A percentile compares a stretch with the other conserved stretches of the same genome.
These are phyloP conservation scores for Dicorynia guianensis DNA, from an alignment of 306 rosid species.

Conservation along the genomic window DNA sequence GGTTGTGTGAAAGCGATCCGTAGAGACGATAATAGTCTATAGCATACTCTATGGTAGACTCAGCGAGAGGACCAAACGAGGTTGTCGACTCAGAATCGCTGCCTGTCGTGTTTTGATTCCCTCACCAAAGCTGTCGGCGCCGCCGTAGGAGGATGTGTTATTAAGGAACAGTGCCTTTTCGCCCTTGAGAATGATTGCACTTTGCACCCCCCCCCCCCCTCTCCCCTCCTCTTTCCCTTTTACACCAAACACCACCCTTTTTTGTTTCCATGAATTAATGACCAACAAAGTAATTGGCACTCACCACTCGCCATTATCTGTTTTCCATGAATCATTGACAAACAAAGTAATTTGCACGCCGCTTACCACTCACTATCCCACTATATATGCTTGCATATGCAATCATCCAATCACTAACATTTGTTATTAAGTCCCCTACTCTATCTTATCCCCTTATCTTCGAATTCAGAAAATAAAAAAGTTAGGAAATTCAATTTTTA, in stretches of 20 bases:
- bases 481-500: too few species aligned
- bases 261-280: constrained; percentile 7
- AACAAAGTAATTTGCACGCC: neutral
- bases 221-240: constrained; percentile 22
- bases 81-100: constrained; percentile 33
- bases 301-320: neutral
- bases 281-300: neutral
- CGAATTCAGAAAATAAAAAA: too few species aligned
- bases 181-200: constrained; percentile 43
- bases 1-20: neutral
- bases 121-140: constrained; percentile 38
- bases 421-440: too few species aligned
- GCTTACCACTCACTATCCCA: neutral
- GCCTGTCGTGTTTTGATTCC: constrained; percentile 37
- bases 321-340: neutral
- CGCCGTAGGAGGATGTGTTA: constrained; percentile 35
- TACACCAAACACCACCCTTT: constrained; percentile 38
- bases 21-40: neutral
- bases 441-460: too few species aligned
- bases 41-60: neutral
- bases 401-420: too few species aligned
- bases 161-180: constrained; percentile 36
- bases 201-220: neutral
- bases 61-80: neutral
- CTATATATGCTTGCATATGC: neutral